Evolutionary conservation across 2,329 filamentous ascomycete species (phyloP).

Genomic region (Ceratocystis alfenasii): DNA sequence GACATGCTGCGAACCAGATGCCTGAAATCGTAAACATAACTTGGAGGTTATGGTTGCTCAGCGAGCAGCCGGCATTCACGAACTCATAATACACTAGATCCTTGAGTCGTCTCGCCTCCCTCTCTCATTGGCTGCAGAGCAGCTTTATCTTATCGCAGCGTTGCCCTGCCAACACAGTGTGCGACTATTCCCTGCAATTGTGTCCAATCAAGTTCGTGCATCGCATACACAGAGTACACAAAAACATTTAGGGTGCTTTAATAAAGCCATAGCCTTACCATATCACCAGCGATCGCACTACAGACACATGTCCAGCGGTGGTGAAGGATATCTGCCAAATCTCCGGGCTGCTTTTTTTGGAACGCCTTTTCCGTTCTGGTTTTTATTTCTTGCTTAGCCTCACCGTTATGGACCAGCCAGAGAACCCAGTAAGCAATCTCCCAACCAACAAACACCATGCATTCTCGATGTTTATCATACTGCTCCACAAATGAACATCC

Average conservation of each 20-base stretch:
- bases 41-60: background rate
- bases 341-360: background rate
- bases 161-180: background rate
- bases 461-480: background rate
- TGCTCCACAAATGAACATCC: constrained; percentile 9
- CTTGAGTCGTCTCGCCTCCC: too few species aligned
- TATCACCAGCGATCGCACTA: background rate
- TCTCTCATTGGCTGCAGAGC: background rate
- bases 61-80: background rate
- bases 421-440: constrained; percentile 14
- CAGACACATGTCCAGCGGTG: background rate
- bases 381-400: background rate
- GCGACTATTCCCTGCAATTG: background rate
- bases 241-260: constrained; percentile 6
- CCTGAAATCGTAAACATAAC: background rate
- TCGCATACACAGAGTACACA: background rate
- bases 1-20: background rate
- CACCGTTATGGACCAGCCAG: constrained; percentile 14
- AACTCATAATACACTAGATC: too few species aligned
- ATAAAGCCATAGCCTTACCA: too few species aligned
- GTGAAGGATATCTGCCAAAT: background rate
- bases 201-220: background rate
- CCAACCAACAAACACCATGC: background rate
- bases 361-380: background rate
- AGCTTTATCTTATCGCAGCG: background rate